Evolutionary conservation across 2,329 filamentous ascomycete species (phyloP).

Genomic region (Exserohilum turcica): DNA sequence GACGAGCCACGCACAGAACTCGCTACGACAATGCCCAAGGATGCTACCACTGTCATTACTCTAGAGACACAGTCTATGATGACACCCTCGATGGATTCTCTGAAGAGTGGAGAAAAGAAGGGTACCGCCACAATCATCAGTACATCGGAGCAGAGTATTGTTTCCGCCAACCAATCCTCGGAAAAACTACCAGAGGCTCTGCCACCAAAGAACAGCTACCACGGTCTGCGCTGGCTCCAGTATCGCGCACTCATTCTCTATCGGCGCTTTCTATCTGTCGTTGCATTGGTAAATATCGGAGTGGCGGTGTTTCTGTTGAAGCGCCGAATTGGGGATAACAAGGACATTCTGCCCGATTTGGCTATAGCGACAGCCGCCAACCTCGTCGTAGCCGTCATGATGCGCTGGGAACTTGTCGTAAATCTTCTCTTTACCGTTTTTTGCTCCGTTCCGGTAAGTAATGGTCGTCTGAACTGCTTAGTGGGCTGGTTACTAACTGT

Average conservation of each 20-base stretch:
- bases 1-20: constrained; percentile 4
- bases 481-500: background rate
- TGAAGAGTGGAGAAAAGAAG: constrained; percentile 14
- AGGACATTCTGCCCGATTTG: constrained; percentile 33
- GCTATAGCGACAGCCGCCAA: constrained; percentile 47
- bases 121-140: constrained; percentile 12
- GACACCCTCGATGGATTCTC: background rate
- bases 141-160: constrained; percentile 19
- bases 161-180: constrained; percentile 14
- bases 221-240: constrained; percentile 40
- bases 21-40: background rate
- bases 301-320: constrained; percentile 33
- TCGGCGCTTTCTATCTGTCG: constrained; percentile 37
- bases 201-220: constrained; percentile 36
- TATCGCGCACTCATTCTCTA: constrained; percentile 42
- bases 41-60: background rate
- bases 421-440: constrained; percentile 45
- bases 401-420: constrained; percentile 45
- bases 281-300: constrained; percentile 33
- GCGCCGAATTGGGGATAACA: constrained; percentile 22
- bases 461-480: too few species aligned
- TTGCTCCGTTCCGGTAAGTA: constrained; percentile 39
- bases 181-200: constrained; percentile 24
- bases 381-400: constrained; percentile 38
- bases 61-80: background rate